Percentiles rank a stretch among this genome's conserved stretches.
Conservation (phyloP, 2,329 filamentous ascomycete species). For the Hirsutella rhossiliensis region DNA sequence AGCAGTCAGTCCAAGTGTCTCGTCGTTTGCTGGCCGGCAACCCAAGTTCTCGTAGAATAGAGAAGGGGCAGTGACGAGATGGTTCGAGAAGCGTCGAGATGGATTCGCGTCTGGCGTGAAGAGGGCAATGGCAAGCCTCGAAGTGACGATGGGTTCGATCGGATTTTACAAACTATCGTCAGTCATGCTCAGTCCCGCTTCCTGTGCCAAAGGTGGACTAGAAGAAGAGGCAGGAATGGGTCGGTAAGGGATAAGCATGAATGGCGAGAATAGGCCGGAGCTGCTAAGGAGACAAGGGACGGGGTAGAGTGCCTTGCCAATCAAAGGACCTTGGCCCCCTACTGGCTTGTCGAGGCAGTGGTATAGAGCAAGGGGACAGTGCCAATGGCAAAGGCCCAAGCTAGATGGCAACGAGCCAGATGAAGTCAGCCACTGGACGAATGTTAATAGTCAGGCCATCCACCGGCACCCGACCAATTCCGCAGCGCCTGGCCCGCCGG, state of each 20-base stretch:
- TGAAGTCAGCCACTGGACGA: not conserved
- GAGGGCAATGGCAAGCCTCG: not conserved
- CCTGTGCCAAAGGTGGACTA: not conserved
- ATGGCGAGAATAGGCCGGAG: not conserved
- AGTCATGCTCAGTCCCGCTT: no score
- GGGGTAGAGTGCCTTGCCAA: not conserved
- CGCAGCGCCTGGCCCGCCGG: not conserved
- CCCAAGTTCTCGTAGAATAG: no score
- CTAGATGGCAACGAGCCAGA: not conserved
- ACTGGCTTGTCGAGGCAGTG: not conserved
- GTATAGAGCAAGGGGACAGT: not conserved
- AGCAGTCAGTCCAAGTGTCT: no score
- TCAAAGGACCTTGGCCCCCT: not conserved
- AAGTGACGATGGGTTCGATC: not conserved
- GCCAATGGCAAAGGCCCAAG: not conserved
- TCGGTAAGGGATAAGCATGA: not conserved
- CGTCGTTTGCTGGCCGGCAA: no score
- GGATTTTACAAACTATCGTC: no score
- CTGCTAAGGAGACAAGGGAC: not conserved
- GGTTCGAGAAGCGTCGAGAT: not conserved
- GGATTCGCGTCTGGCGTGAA: not conserved
- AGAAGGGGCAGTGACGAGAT: not conserved
- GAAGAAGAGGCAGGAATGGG: not conserved
- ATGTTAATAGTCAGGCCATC: not conserved
- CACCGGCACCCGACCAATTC: not conserved